These are phyloP conservation scores for Extremus antarcticus DNA, from an alignment of 495 filamentous ascomycete genomes.

Conservation along the genomic window DNA sequence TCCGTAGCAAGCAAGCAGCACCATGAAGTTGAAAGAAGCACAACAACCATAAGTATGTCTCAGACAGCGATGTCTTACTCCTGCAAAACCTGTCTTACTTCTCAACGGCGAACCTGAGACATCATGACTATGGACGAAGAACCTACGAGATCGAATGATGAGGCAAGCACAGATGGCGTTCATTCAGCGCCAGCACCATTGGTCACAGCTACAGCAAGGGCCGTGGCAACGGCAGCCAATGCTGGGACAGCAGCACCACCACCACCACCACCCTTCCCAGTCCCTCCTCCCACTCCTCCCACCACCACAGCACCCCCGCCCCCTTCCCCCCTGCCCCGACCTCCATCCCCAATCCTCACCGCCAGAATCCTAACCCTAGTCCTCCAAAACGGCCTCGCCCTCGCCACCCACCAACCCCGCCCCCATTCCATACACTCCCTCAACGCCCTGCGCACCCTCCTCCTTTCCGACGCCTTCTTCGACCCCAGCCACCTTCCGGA, in stretches of 20 bases:
- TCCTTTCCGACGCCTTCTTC: slow-evolving; percentile 14
- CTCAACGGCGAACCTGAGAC: neutral
- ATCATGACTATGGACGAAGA: neutral
- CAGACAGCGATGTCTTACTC: neutral
- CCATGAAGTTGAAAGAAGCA: neutral
- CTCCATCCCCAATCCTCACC: neutral
- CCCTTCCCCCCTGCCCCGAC: neutral
- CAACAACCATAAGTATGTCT: neutral
- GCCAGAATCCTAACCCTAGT: slow-evolving; percentile 4
- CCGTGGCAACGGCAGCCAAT: neutral
- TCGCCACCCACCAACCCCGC: neutral
- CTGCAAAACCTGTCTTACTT: neutral
- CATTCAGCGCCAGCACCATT: no score
- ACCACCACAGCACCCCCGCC: neutral
- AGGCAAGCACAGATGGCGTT: no score
- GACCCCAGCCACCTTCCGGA: slow-evolving; percentile 4
- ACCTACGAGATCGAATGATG: no score
- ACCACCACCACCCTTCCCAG: neutral
- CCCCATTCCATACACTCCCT: neutral
- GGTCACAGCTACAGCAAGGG: no score
- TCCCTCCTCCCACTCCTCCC: neutral
- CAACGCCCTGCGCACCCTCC: slow-evolving; percentile 1
- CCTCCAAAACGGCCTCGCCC: slow-evolving; percentile 7
- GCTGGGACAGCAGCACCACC: neutral
- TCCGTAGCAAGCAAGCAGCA: no score